phyloP scores from a whole-genome alignment of 192 early-diverging fungal genomes.

The Rhizophagus clarus region DNA sequence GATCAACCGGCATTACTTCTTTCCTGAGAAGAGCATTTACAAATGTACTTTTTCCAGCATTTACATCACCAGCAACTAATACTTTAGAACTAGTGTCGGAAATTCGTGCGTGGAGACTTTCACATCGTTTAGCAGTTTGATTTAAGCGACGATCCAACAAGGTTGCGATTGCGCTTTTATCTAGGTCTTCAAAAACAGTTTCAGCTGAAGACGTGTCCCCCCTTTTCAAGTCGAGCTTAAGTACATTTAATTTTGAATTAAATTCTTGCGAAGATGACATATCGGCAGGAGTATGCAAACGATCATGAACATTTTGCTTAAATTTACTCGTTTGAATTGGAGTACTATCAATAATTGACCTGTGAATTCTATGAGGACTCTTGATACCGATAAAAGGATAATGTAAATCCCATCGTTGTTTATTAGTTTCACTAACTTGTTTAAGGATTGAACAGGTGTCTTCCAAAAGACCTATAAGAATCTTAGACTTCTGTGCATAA shows the following conservation, averaged over 20 bases:
- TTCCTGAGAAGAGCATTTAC: constrained; percentile 93
- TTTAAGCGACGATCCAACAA: constrained; percentile 69
- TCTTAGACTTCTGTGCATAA: constrained; percentile 75
- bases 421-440: constrained; percentile 72
- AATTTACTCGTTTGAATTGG: constrained; percentile 3
- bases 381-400: constrained; percentile 27
- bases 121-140: constrained; percentile 71
- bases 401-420: constrained; percentile 35
- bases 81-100: constrained; percentile 92
- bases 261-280: constrained; percentile 42
- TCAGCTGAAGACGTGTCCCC: constrained; percentile 63
- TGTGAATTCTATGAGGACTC: constrained; percentile 34
- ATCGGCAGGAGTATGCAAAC: neutral
- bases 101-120: constrained; percentile 83
- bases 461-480: constrained; percentile 68
- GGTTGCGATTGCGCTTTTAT: constrained; percentile 69
- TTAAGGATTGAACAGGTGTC: constrained; percentile 65
- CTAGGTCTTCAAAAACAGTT: constrained; percentile 59
- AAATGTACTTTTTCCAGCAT: constrained; percentile 97
- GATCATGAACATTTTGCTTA: neutral
- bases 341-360: neutral
- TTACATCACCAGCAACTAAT: constrained; percentile 96
- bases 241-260: constrained; percentile 54
- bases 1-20: constrained; percentile 91
- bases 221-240: constrained; percentile 71